These are phyloP conservation scores for Nitzschia inconspicua DNA, from an alignment of 108 stramenopile species.

Conservation along the genomic window DNA sequence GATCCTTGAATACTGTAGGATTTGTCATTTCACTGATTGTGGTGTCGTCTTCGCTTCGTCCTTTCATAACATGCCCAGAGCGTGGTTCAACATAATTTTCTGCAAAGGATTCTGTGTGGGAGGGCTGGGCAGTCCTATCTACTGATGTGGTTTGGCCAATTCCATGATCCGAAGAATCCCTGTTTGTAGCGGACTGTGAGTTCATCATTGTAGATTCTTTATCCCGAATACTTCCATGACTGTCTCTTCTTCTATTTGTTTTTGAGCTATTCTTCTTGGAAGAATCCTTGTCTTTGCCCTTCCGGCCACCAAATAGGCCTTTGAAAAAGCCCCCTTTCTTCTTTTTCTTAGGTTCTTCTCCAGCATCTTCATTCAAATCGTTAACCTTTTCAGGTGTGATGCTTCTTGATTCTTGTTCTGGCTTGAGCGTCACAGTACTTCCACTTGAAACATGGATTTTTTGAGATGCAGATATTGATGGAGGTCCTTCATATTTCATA, in stretches of 20 bases:
- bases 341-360: slow-evolving; percentile 12
- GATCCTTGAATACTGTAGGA: slow-evolving; percentile 9
- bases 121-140: no score
- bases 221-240: neutral
- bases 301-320: slow-evolving; percentile 23
- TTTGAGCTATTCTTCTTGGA: neutral
- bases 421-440: no score
- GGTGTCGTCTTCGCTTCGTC: slow-evolving; percentile 8
- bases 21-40: slow-evolving; percentile 16
- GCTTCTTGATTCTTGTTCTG: no score
- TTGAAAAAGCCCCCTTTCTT: slow-evolving; percentile 29
- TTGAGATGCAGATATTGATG: no score
- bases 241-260: neutral
- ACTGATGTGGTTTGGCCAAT: neutral
- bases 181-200: neutral
- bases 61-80: neutral
- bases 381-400: no score
- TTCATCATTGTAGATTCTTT: neutral
- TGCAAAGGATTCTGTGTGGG: neutral
- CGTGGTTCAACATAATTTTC: neutral
- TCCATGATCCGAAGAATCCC: neutral
- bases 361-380: no score
- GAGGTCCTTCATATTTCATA: no score
- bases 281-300: slow-evolving; percentile 14
- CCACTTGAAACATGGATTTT: no score